Base-by-base conservation (phyloP, 495 filamentous ascomycete genomes). In the Hyaloscypha hepaticicola region DNA sequence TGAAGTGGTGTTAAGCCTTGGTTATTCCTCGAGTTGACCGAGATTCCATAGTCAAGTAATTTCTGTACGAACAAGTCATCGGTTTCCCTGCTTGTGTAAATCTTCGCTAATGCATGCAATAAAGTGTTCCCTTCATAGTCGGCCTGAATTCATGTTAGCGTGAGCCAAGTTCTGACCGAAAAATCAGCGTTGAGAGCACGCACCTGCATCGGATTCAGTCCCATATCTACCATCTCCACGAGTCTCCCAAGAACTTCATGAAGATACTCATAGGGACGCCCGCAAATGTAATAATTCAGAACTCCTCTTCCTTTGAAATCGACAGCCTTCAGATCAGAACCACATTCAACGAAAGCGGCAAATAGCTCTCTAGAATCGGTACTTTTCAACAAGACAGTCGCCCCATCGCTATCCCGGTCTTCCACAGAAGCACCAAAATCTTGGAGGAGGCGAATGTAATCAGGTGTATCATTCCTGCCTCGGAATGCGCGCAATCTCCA, bases 401-500 rank as follows among this genome's bases (percentile, higher is more conserved):
- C 31, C 7, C 70, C 72, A 24, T 41, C 22, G 19, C 53, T 22
- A 51, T 73, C 69, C 48, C 61, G 62, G 25, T 65, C 65, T 48
- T 73, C 67, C 26, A 74, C 55, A 58, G 70, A 66, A 0, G 62
- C 65, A 19, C 71, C 71, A 24, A 45, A 24, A 1, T 19, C 22
- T 22, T 59, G 56, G 19, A 59, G 56, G 11, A 29, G 1, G 12
- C 53, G 53, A 29, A 56, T 56, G 9, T 29, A 26, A 3, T 33
- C 55, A 16, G 26, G 26, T 33, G 26, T 58, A 14, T 33, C 29
- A 25, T 51, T 0, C 21, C 16, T 16, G 4, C 19, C 38, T 16
- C 1, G 27, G 6, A 16, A 29, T n/a, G n/a, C 11, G 58, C n/a
- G 22, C 19, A 61, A 50, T 7, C 45, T 45, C 53, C 34, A 63